Base-by-base conservation (phyloP, 257 asterid species). In the Petrea volubilis region DNA sequence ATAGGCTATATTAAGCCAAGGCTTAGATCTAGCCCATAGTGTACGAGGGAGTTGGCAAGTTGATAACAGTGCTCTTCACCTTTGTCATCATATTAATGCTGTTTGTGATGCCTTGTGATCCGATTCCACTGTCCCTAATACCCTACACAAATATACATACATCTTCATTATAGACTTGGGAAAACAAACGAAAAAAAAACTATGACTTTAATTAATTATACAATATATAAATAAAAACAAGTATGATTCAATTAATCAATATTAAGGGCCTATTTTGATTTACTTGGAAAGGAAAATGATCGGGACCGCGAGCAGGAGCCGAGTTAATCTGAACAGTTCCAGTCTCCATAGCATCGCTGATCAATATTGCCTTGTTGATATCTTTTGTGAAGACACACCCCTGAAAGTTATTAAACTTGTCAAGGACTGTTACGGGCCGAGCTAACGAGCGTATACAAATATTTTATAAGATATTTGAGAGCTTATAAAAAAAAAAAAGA, bases 281-380 rank as follows among this genome's bases (percentile, higher is more conserved):
- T 21, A 90, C 98, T 93, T 93, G 98, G 75, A 91, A 93, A 1
- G 99, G 99, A 11, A 94, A 94, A 84, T 94, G 99, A 44, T 94
- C 99, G 0, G 99, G 99, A 4, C 99, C 99, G 15, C 98, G 96
- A 36, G 99, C 97, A 0, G 99, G 99, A 27, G 99, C 96, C 0
- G 99, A 91, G 86, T 94, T 94, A 67, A 94, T 91, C 85, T 91
- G 99, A 58, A 94, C 92, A 0, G 98, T 91, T 41, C 99, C 97
- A 0, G 90, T 78, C 78, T 94, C 99, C 99, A 94, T 94, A 10
- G 99, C 98, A 34, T 94, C 98, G 41, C 98, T 86, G 20, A 94
- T 94, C 81, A 94, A 29, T 70, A 94, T 86, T 27, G 99, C 99
- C 83, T 86, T 94, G 71, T 91, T 91, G 84, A 94, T 91, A 57